Evolutionary conservation across 148 eudicot species (phyloP), one percentile per base, ranked within the genome.

Genomic region (Cornus controversa): DNA sequence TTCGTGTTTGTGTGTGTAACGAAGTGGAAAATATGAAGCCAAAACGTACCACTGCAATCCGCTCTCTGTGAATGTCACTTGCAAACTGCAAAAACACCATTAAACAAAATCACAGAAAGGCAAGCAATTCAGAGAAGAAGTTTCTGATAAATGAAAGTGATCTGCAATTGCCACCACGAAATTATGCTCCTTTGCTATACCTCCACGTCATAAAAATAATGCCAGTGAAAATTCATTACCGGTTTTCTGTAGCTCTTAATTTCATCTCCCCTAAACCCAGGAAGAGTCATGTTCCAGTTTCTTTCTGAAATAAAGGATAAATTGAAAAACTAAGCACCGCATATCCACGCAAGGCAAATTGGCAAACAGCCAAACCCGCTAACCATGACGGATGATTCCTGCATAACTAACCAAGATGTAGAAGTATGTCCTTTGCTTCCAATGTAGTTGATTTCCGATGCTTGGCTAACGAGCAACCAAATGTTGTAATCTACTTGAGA

Each of bases 381-480:
- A 24, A 60, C 57, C 23, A n/a, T 15, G 73, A 78, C 26, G 73
- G 71, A 26, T 58, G 27, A 69, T 50, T 73, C 78, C 10, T 18
- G 69, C 77, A 70, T 71, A 58, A 84, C 96, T 75, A 71, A 96
- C 99, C 99, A 79, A 96, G 85, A 84, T 96, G 98, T 37, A 96
- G 84, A 75, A 96, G 90, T 78, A 96, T 91, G 85, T 96, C 99
- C 85, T 91, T 96, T 23, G 98, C 92, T 84, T 96, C 99, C 82
- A 96, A 84, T 24, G 93, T 91, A 82, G 78, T 84, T 58, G 99
- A 96, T 79, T 91, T 93, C 66, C 99, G 89, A 83, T 96, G 99
- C 85, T 96, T 96, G 78, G 99, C 99, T 85, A 96, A 83, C 60
- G 93, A 93, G 83, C 99, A 96, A 53, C 94, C 98, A 84, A 88